Percentiles rank a stretch among this genome's conserved stretches.
Evolutionary conservation across 1,284 basidiomycete species (phyloP).

Genomic region (Sphagnurus paluster): DNA sequence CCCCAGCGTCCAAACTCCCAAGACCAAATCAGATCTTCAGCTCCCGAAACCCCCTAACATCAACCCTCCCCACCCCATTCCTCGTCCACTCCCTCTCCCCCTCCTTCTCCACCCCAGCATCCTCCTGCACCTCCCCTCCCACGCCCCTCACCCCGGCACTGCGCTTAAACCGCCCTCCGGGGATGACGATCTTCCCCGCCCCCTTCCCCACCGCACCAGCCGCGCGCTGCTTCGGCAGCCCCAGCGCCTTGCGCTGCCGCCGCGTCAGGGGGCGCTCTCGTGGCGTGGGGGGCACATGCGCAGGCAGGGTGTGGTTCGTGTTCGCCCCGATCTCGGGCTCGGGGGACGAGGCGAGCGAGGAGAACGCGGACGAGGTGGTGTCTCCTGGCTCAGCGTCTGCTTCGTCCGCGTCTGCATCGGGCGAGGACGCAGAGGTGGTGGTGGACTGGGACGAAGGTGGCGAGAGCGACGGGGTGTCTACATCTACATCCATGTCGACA

Average conservation of each 20-base stretch:
- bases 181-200: constrained; percentile 37
- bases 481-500: background rate
- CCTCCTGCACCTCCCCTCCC: constrained; percentile 30
- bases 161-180: constrained; percentile 30
- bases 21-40: constrained; percentile 66
- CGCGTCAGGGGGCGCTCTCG: constrained; percentile 48
- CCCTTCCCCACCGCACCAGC: constrained; percentile 14
- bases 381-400: no score
- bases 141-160: constrained; percentile 28
- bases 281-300: background rate
- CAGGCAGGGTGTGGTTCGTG: constrained; percentile 1
- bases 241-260: constrained; percentile 65
- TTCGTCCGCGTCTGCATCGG: background rate
- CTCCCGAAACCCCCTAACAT: constrained; percentile 80
- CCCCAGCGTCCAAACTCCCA: background rate
- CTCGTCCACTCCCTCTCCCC: constrained; percentile 59
- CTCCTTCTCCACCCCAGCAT: constrained; percentile 21
- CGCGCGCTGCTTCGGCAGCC: constrained; percentile 54
- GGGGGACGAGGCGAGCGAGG: constrained; percentile 30
- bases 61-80: constrained; percentile 74
- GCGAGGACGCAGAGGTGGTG: constrained; percentile 16
- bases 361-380: constrained; percentile 34
- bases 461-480: constrained; percentile 17
- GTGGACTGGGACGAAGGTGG: constrained; percentile 17
- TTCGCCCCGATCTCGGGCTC: constrained; percentile 10